These are phyloP conservation scores for Naganishia friedmannii DNA, from an alignment of 768 basidiomycete genomes.

Conservation along the genomic window DNA sequence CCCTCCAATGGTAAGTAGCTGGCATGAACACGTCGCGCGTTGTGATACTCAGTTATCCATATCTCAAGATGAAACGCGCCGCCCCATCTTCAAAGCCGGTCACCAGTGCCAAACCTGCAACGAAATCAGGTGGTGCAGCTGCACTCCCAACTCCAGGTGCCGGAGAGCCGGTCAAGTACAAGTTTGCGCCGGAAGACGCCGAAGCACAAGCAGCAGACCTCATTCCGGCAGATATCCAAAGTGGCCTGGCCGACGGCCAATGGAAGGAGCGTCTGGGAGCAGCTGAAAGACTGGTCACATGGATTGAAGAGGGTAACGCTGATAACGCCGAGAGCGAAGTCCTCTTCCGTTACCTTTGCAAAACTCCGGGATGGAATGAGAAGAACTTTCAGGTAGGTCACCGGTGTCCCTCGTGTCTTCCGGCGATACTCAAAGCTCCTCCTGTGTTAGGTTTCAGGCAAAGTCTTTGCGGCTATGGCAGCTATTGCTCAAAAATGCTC, in stretches of 20 bases:
- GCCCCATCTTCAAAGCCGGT: conserved; percentile 33
- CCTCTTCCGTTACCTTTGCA: conserved; percentile 76
- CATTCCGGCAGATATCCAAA: conserved; percentile 68
- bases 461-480: conserved; percentile 74
- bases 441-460: conserved; percentile 73
- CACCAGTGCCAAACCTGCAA: conserved; percentile 30
- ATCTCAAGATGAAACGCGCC: conserved; percentile 10
- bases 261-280: conserved; percentile 91
- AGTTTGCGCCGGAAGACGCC: conserved; percentile 86
- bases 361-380: conserved; percentile 90
- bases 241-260: conserved; percentile 75
- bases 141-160: conserved; percentile 53
- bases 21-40: background rate
- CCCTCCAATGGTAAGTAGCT: conserved; percentile 31
- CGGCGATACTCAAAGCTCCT: conserved; percentile 17
- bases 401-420: background rate
- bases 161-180: conserved; percentile 80
- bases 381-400: conserved; percentile 88
- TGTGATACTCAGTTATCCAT: background rate
- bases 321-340: conserved; percentile 78
- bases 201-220: conserved; percentile 70
- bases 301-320: conserved; percentile 63
- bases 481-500: conserved; percentile 74
- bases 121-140: conserved; percentile 52
- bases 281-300: conserved; percentile 76